These are phyloP conservation scores for Phytophthora sojae DNA, from an alignment of 352 stramenopile genomes.

Conservation along the genomic window DNA sequence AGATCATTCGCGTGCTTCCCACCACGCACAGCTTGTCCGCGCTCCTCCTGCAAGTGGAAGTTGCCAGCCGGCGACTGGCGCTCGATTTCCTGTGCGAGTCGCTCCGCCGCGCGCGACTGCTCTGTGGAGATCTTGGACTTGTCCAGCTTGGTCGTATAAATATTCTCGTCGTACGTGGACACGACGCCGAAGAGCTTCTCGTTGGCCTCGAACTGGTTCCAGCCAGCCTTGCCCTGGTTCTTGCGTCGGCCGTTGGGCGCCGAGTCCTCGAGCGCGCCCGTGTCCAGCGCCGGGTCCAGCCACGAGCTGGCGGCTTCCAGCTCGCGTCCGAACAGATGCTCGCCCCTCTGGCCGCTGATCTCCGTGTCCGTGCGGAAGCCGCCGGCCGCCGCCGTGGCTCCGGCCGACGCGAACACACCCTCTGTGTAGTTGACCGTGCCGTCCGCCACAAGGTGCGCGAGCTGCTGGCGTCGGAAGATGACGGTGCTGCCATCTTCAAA, in stretches of 20 bases:
- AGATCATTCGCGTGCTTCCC: conserved; percentile 54
- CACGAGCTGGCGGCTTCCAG: conserved; percentile 78
- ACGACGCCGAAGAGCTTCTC: conserved; percentile 96
- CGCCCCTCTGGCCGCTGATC: conserved; percentile 82
- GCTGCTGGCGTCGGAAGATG: conserved; percentile 74
- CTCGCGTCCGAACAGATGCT: conserved; percentile 76
- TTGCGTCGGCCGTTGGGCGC: conserved; percentile 33
- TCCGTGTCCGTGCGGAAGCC: conserved; percentile 91
- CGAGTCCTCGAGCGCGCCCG: conserved; percentile 70
- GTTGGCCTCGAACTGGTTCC: conserved; percentile 98
- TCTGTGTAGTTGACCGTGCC: conserved; percentile 75
- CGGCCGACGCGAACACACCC: conserved; percentile 34
- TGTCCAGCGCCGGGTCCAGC: conserved; percentile 84
- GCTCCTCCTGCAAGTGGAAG: conserved; percentile 96
- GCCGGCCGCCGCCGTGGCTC: conserved; percentile 13
- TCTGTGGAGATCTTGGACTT: conserved; percentile 91
- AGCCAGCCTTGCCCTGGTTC: conserved; percentile 55
- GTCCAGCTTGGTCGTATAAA: conserved; percentile 98
- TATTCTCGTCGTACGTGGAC: conserved; percentile 96
- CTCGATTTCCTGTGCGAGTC: conserved; percentile 96
- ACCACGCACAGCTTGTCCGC: conserved; percentile 57
- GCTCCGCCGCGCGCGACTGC: conserved; percentile 91
- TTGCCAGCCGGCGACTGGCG: conserved; percentile 86
- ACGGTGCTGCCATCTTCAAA: conserved; percentile 82
- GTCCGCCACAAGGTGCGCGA: conserved; percentile 70